Conservation (phyloP, 371 early-diverging fungal genomes). For the Mucor indicus region DNA sequence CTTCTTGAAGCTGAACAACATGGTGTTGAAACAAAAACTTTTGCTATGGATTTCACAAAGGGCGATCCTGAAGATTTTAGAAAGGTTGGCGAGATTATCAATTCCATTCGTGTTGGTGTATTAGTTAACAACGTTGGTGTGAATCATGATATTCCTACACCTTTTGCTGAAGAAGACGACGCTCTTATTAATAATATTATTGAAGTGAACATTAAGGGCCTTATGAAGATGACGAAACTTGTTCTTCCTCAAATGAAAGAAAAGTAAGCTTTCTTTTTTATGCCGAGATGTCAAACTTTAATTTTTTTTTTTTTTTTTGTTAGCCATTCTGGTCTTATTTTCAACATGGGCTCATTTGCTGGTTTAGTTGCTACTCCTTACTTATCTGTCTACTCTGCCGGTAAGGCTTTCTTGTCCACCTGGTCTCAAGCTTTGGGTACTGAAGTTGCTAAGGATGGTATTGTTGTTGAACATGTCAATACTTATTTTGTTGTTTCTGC, state of each 20-base stretch:
- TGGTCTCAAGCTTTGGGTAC: slow-evolving; percentile 89
- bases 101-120: slow-evolving; percentile 62
- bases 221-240: slow-evolving; percentile 81
- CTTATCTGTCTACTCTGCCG: slow-evolving; percentile 90
- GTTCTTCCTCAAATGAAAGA: slow-evolving; percentile 76
- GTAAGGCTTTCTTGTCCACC: slow-evolving; percentile 90
- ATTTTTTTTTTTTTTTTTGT: background rate
- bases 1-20: slow-evolving; percentile 32
- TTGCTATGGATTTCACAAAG: slow-evolving; percentile 83
- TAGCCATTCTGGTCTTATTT: slow-evolving; percentile 80
- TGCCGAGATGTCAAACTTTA: background rate
- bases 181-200: slow-evolving; percentile 71
- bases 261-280: slow-evolving; percentile 29
- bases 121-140: slow-evolving; percentile 94
- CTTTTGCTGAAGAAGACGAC: slow-evolving; percentile 77
- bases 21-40: slow-evolving; percentile 68
- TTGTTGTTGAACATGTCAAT: slow-evolving; percentile 88
- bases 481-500: slow-evolving; percentile 91
- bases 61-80: slow-evolving; percentile 66
- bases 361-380: slow-evolving; percentile 87
- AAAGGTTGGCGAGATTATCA: slow-evolving; percentile 56
- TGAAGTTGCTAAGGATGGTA: slow-evolving; percentile 73
- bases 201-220: slow-evolving; percentile 85
- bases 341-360: slow-evolving; percentile 94
- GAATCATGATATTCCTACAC: slow-evolving; percentile 84